Conservation (phyloP, 805 yeast species). For the Myxozyma sirexii region DNA sequence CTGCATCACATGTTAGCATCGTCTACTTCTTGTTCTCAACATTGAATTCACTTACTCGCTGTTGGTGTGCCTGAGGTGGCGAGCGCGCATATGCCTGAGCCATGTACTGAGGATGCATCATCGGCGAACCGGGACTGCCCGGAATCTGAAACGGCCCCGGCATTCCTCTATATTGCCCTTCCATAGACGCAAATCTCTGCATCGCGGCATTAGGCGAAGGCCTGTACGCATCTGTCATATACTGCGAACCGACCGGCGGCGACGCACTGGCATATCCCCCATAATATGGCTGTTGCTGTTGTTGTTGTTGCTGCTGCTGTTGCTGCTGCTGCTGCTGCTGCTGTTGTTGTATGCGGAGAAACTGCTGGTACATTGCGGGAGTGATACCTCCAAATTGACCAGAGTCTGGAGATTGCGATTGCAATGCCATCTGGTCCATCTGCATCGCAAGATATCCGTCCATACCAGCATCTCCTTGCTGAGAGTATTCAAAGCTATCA, state of each 20-base stretch:
- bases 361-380: slow-evolving; percentile 11
- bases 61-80: slow-evolving; percentile 10
- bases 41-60: slow-evolving; percentile 7
- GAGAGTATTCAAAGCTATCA: not conserved
- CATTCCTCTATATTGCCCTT: not conserved
- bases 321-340: slow-evolving; percentile 19
- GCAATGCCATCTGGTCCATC: slow-evolving; percentile 15
- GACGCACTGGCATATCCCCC: not conserved
- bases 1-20: not conserved
- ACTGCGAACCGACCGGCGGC: slow-evolving; percentile 7
- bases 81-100: slow-evolving; percentile 10
- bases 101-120: slow-evolving; percentile 18
- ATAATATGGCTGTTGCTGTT: not conserved
- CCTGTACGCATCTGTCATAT: not conserved
- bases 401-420: slow-evolving; percentile 6
- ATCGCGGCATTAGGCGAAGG: slow-evolving; percentile 1
- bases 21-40: not conserved
- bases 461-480: not conserved
- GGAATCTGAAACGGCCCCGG: slow-evolving; percentile 4
- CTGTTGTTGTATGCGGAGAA: slow-evolving; percentile 8
- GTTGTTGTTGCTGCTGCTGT: slow-evolving; percentile 8
- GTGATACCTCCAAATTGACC: not conserved
- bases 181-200: not conserved
- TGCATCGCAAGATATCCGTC: slow-evolving; percentile 13
- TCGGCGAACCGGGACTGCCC: slow-evolving; percentile 16